Base-by-base conservation (phyloP, 2,329 filamentous ascomycete genomes). In the Penicillium sp. region DNA sequence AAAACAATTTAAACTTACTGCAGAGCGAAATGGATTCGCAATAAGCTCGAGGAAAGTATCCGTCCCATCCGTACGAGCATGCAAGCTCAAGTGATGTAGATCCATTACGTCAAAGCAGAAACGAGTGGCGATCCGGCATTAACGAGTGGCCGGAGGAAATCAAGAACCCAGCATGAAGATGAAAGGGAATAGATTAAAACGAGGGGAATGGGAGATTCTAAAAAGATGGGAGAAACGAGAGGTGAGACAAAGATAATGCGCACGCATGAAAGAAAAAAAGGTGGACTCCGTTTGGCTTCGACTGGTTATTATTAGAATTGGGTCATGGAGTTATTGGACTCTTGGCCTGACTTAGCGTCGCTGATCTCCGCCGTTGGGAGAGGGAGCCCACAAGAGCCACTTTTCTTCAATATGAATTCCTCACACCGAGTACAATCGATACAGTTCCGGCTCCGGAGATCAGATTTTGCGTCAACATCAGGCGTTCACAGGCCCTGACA, bases 1-100 rank as follows among this genome's bases (percentile, higher is more conserved):
- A 21, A 15, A 17, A 36, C 29, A 56, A 27, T 10, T 31, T 12
- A 1, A 15, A 73, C 76, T 19, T 71, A 79, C 77, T 49, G 72
- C 64, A 49, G 77, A 75, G 53, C 74, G 71, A 61, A 79, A 81
- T 2, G 79, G 78, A 61, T 79, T 71, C 53, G 76, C 69, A 31
- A 81, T 75, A 43, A 81, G 69, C 21, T 73, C 57, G 53, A 81
- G 68, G 53, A 80, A 77, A 58, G 77, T 66, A 39, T 79, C 75
- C 17, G 68, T 60, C 44, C 66, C 66, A 6, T 68, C 64, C 21
- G 66, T 62, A 51, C 71, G 69, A 52, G 59, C 59, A 61, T 61
- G 58, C 35, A 70, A 63, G 59, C 57, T 60, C 59, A 59, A 60
- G 58, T 48, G 50, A 42, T 49, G 56, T 60, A 54, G 50, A 65